Conservation (phyloP, 1,284 basidiomycete species). For the Ceratobasidium sp. region DNA sequence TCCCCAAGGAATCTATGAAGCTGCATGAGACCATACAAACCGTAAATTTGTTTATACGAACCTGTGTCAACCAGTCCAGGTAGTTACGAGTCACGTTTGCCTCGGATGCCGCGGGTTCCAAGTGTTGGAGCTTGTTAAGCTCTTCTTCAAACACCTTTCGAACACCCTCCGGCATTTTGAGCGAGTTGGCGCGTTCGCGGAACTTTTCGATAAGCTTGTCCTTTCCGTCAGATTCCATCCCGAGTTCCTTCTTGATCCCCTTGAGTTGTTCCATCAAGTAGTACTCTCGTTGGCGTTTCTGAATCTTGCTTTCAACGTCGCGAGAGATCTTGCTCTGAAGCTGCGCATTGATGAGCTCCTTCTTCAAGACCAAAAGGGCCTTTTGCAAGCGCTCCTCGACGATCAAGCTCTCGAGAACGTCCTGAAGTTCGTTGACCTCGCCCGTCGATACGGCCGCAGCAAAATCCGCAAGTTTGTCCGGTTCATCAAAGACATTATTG, state of each 20-base stretch:
- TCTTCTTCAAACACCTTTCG: slow-evolving; percentile 98
- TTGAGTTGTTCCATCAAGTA: slow-evolving; percentile 99
- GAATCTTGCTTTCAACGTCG: slow-evolving; percentile 96
- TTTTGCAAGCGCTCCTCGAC: slow-evolving; percentile 93
- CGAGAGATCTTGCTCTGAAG: slow-evolving; percentile 93
- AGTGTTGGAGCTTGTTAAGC: slow-evolving; percentile 87
- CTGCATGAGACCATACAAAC: background rate
- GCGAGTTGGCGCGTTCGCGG: slow-evolving; percentile 83
- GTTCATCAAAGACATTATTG: slow-evolving; percentile 98
- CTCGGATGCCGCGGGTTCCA: slow-evolving; percentile 94
- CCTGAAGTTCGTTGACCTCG: slow-evolving; percentile 91
- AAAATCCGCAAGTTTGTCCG: slow-evolving; percentile 98
- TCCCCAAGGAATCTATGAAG: slow-evolving; percentile 88
- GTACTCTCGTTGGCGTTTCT: slow-evolving; percentile 96
- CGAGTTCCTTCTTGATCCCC: slow-evolving; percentile 98
- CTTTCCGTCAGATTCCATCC: slow-evolving; percentile 97
- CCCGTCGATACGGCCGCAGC: slow-evolving; percentile 96
- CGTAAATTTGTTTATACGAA: slow-evolving; percentile 52
- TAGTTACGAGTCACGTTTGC: slow-evolving; percentile 98
- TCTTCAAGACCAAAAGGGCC: slow-evolving; percentile 93
- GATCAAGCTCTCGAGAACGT: slow-evolving; percentile 87
- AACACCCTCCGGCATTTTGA: slow-evolving; percentile 95
- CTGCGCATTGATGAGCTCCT: slow-evolving; percentile 98
- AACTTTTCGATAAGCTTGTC: slow-evolving; percentile 98
- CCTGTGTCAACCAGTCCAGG: slow-evolving; percentile 94